Base-by-base conservation (phyloP, 2,329 filamentous ascomycete species). In the Cladosporium cucumerinum region DNA sequence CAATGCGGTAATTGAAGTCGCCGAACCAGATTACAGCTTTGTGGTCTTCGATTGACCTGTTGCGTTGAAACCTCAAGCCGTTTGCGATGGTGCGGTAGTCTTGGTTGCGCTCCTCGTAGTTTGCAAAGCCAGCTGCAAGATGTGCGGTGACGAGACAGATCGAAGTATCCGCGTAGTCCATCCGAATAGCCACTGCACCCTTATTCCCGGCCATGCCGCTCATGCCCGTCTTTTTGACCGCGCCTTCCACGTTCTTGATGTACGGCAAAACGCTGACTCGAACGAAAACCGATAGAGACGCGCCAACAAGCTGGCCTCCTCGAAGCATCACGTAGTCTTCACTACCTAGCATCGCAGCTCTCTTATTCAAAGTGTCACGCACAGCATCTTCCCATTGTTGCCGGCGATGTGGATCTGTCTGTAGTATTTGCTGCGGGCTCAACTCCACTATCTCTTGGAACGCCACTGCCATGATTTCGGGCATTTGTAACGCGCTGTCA, bases 371-470 rank as follows among this genome's bases (percentile, higher is more conserved):
- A 16, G 89, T 92, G 54, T 82, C 82, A 69, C 89, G 89, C 26
- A 98, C 93, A 4, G 91, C 89, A 61, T 84, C 80, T 75, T 99
- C 95, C 95, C 95, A 99, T 23, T 89, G 81, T 68, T 92, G 88
- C 69, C 94, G 91, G 62, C 91, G 86, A 3, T 88, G 87, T 1
- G 95, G 95, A 75, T 99, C 94, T 66, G 93, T 98, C 69, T 96
- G 97, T 93, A 99, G 97, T 73, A 99, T 98, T 74, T 99, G 95
- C 76, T 98, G 94, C 18, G 96, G 95, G 71, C 92, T 97, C 55
- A 99, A 82, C 74, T 97, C 92, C n/a, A 99, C 95, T 68, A 99
- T 98, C 77, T 99, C 95, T 75, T 99, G 95, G 72, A 99, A 98
- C 0, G 92, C 95, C 18, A 97, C 89, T 8, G 90, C 93, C 60